phyloP scores from a whole-genome alignment of 768 basidiomycete species.

The Mycena maculata region DNA sequence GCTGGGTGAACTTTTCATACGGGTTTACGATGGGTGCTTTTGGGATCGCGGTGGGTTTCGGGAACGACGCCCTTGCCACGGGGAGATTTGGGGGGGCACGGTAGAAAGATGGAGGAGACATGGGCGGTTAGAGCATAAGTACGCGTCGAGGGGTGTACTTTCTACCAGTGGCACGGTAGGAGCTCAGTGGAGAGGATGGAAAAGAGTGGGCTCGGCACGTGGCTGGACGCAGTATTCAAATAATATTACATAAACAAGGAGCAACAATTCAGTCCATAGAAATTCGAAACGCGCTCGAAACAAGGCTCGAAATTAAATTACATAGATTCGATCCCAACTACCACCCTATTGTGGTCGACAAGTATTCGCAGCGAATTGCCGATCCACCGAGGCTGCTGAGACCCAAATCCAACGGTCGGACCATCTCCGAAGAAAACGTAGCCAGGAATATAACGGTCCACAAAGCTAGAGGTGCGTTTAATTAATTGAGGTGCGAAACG shows the following conservation, averaged over 20 bases:
- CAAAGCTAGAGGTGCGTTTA: slow-evolving; percentile 64
- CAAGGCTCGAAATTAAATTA: background rate
- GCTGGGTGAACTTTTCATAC: slow-evolving; percentile 76
- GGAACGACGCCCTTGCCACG: slow-evolving; percentile 17
- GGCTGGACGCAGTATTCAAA: background rate
- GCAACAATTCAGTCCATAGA: no score
- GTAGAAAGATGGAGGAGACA: slow-evolving; percentile 21
- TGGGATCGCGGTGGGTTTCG: slow-evolving; percentile 21
- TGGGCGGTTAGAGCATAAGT: slow-evolving; percentile 16
- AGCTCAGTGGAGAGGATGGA: no score
- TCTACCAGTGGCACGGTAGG: no score
- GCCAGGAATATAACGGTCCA: slow-evolving; percentile 93
- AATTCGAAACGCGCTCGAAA: no score
- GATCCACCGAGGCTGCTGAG: slow-evolving; percentile 18
- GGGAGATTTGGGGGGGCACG: slow-evolving; percentile 15
- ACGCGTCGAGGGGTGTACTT: background rate
- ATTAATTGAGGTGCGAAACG: background rate
- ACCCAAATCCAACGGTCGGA: slow-evolving; percentile 44
- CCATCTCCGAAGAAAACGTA: slow-evolving; percentile 88
- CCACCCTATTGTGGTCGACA: slow-evolving; percentile 22
- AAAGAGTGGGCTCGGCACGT: no score
- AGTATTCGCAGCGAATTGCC: slow-evolving; percentile 17
- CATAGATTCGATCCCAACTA: slow-evolving; percentile 17
- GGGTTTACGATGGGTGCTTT: slow-evolving; percentile 74
- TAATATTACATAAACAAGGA: no score